phyloP scores from a whole-genome alignment of 345 rosid species.

The Anastatica hierochuntica region DNA sequence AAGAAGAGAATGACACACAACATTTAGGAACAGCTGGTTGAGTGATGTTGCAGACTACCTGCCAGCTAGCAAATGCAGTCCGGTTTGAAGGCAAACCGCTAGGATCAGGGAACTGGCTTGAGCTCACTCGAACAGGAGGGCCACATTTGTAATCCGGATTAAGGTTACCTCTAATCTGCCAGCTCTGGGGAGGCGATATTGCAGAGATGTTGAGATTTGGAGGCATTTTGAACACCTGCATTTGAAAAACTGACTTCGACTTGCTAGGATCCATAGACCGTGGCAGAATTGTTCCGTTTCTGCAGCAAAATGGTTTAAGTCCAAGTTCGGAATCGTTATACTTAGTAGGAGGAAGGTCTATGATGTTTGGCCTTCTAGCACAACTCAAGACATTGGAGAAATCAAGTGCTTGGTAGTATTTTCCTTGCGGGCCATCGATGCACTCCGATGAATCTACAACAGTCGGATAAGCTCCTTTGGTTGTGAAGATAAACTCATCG shows the following conservation, averaged over 20 bases:
- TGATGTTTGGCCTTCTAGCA: constrained; percentile 74
- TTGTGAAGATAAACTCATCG: constrained; percentile 63
- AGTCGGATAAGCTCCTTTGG: constrained; percentile 86
- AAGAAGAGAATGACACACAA: constrained; percentile 88
- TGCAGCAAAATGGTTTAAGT: constrained; percentile 58
- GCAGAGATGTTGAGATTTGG: constrained; percentile 68
- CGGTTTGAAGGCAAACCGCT: constrained; percentile 61
- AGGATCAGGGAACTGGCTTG: constrained; percentile 62
- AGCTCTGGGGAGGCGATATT: constrained; percentile 71
- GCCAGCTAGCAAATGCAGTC: constrained; percentile 90
- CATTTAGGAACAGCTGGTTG: constrained; percentile 63
- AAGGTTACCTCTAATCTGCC: constrained; percentile 66
- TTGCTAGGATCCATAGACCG: constrained; percentile 73
- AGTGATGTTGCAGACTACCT: constrained; percentile 91
- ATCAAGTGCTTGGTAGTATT: constrained; percentile 44
- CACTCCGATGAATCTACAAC: constrained; percentile 67
- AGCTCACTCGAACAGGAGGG: constrained; percentile 72
- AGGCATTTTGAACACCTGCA: constrained; percentile 92
- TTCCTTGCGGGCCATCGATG: constrained; percentile 62
- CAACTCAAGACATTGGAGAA: constrained; percentile 73
- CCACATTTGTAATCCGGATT: constrained; percentile 76
- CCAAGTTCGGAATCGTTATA: constrained; percentile 65
- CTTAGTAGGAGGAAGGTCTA: constrained; percentile 78
- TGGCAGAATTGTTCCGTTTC: constrained; percentile 81
- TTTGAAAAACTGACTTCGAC: constrained; percentile 64